A percentile compares a stretch with the other conserved stretches of the same genome.
Evolutionary conservation across 1,139 yeast genomes (phyloP).

Genomic region (Schizosaccharomyces versatilis): DNA sequence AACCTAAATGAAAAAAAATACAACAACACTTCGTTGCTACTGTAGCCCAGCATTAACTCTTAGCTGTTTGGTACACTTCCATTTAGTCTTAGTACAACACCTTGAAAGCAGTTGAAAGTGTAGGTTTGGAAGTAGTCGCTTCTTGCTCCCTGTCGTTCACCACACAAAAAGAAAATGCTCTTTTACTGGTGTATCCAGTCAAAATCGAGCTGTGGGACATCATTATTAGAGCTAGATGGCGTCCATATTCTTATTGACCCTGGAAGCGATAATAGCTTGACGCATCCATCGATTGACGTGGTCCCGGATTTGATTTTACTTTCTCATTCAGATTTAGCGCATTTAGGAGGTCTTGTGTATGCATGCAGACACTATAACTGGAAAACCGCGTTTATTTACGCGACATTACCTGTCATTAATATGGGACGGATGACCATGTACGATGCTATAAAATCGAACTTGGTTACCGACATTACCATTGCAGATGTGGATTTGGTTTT

Average conservation of each 20-base stretch:
- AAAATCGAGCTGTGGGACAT: conserved; percentile 3
- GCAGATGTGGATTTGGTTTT: conserved; percentile 63
- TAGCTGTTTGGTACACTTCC: too few relatives aligned
- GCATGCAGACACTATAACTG: conserved; percentile 41
- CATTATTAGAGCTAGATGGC: conserved; percentile 8
- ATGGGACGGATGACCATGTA: conserved; percentile 69
- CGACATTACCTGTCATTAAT: conserved; percentile 73
- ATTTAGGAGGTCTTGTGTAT: conserved; percentile 58
- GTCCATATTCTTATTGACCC: conserved; percentile 9
- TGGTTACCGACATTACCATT: conserved; percentile 29
- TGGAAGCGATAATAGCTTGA: conserved; percentile 8
- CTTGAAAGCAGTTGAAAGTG: too few relatives aligned
- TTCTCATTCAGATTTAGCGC: conserved; percentile 70
- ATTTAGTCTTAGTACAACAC: too few relatives aligned
- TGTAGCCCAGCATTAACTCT: too few relatives aligned
- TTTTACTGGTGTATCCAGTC: neutral
- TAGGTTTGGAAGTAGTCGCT: neutral
- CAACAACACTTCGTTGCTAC: too few relatives aligned
- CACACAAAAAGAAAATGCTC: neutral
- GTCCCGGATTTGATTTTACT: conserved; percentile 38
- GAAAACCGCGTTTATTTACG: conserved; percentile 50
- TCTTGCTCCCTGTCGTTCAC: neutral
- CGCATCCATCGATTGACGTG: conserved; percentile 1
- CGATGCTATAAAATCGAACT: conserved; percentile 58
- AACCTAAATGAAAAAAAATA: too few relatives aligned